Conservation (phyloP, 1,139 yeast species). For the Eremothecium coryli region DNA sequence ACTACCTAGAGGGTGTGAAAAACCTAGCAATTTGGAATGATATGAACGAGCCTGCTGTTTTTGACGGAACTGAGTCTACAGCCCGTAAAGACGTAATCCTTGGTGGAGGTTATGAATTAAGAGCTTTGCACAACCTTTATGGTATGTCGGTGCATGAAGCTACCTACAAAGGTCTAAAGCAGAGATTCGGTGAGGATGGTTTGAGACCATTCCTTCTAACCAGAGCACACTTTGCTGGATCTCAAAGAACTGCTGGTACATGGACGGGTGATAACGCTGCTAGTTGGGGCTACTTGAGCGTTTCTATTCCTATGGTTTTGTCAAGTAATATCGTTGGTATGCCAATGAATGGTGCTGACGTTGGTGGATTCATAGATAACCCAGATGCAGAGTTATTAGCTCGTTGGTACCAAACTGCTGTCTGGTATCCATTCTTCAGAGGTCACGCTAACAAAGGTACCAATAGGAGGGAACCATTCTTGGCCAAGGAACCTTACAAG, state of each 20-base stretch:
- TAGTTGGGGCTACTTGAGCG: conserved; percentile 75
- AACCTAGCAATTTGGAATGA: conserved; percentile 92
- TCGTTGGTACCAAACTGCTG: conserved; percentile 94
- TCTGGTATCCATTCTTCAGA: conserved; percentile 93
- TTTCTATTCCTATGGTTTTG: conserved; percentile 79
- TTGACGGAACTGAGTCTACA: conserved; percentile 89
- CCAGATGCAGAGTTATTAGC: conserved; percentile 72
- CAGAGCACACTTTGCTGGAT: conserved; percentile 79
- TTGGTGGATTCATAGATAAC: conserved; percentile 92
- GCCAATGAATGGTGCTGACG: conserved; percentile 95
- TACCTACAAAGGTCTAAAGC: conserved; percentile 56
- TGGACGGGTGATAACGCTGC: conserved; percentile 99
- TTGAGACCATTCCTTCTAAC: conserved; percentile 86
- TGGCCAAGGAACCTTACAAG: conserved; percentile 69
- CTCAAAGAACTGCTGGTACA: conserved; percentile 84
- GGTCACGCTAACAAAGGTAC: conserved; percentile 96
- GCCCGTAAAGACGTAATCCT: conserved; percentile 77
- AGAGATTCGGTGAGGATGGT: conserved; percentile 39
- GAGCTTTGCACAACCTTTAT: conserved; percentile 79
- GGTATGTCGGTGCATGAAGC: conserved; percentile 76
- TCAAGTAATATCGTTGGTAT: conserved; percentile 75
- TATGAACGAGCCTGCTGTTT: conserved; percentile 96
- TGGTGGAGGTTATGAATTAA: conserved; percentile 75
- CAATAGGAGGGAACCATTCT: conserved; percentile 86
- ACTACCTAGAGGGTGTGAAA: conserved; percentile 44